phyloP scores from a whole-genome alignment of 345 rosid species.

The Acer saccharum region DNA sequence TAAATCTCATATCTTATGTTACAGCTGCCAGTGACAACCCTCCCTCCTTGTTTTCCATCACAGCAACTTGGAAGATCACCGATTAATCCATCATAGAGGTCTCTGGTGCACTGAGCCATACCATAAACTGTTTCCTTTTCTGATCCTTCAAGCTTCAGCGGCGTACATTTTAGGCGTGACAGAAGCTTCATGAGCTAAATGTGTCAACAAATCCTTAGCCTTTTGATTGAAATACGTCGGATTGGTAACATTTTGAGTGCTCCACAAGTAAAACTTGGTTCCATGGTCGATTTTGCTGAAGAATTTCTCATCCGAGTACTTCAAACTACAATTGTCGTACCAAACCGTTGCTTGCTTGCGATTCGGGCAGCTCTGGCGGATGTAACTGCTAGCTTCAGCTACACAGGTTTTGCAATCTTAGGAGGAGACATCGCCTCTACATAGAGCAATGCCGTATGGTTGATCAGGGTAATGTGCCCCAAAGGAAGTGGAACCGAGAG shows the following conservation, averaged over 20 bases:
- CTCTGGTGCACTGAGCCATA: slow-evolving; percentile 65
- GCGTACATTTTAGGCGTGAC: slow-evolving; percentile 41
- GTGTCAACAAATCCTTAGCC: slow-evolving; percentile 43
- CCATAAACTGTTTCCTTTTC: slow-evolving; percentile 45
- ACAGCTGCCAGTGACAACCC: slow-evolving; percentile 62
- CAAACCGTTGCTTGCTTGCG: slow-evolving; percentile 52
- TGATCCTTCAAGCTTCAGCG: slow-evolving; percentile 19
- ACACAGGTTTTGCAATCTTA: slow-evolving; percentile 53
- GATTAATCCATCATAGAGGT: slow-evolving; percentile 41
- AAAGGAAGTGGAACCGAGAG: slow-evolving; percentile 18
- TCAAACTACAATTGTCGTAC: slow-evolving; percentile 66
- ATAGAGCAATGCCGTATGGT: slow-evolving; percentile 57
- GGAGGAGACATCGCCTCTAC: slow-evolving; percentile 62
- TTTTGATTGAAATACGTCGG: slow-evolving; percentile 44
- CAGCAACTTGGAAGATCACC: slow-evolving; percentile 59
- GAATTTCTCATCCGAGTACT: slow-evolving; percentile 55
- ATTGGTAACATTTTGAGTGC: slow-evolving; percentile 38
- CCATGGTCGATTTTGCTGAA: slow-evolving; percentile 51
- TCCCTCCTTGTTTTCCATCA: slow-evolving; percentile 70
- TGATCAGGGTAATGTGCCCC: slow-evolving; percentile 36
- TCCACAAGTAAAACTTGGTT: slow-evolving; percentile 41
- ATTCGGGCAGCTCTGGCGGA: slow-evolving; percentile 48
- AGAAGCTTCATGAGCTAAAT: slow-evolving; percentile 25
- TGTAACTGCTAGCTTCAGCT: slow-evolving; percentile 42
- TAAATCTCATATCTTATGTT: slow-evolving; percentile 70